A percentile compares a stretch with the other conserved stretches of the same genome.
phyloP scores from a whole-genome alignment of 2,329 filamentous ascomycete species.

The Cladophialophora psammophila region DNA sequence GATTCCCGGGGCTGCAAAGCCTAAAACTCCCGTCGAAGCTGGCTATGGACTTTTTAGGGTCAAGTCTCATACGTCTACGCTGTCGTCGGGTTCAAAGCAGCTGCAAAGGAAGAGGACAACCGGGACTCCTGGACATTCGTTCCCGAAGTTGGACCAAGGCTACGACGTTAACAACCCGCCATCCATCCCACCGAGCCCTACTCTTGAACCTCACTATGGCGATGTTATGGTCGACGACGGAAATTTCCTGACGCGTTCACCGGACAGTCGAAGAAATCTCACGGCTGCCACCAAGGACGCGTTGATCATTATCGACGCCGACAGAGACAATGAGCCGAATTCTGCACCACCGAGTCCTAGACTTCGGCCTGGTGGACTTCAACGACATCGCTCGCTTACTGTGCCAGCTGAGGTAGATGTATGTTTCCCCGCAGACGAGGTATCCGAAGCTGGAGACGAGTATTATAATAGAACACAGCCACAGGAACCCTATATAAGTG shows the following conservation, averaged over 20 bases:
- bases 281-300: slow-evolving; percentile 47
- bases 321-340: slow-evolving; percentile 33
- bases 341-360: slow-evolving; percentile 52
- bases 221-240: slow-evolving; percentile 59
- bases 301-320: slow-evolving; percentile 55
- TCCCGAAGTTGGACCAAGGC: slow-evolving; percentile 44
- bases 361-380: slow-evolving; percentile 45
- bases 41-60: slow-evolving; percentile 37
- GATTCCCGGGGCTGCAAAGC: slow-evolving; percentile 49
- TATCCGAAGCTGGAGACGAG: slow-evolving; percentile 83
- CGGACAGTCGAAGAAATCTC: slow-evolving; percentile 47
- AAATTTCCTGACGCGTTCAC: slow-evolving; percentile 49
- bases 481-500: slow-evolving; percentile 49
- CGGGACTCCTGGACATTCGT: slow-evolving; percentile 25
- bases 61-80: slow-evolving; percentile 36
- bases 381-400: slow-evolving; percentile 60
- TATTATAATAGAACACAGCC: slow-evolving; percentile 65
- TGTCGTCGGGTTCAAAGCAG: slow-evolving; percentile 32
- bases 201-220: slow-evolving; percentile 57
- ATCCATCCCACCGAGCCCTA: slow-evolving; percentile 66
- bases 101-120: slow-evolving; percentile 28
- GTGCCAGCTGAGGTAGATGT: slow-evolving; percentile 82
- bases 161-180: slow-evolving; percentile 73
- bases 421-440: slow-evolving; percentile 81
- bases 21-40: slow-evolving; percentile 31